A percentile compares a stretch with the other conserved stretches of the same genome.
Conservation (phyloP, 2,329 filamentous ascomycete species). For the Claviceps spartinae region DNA sequence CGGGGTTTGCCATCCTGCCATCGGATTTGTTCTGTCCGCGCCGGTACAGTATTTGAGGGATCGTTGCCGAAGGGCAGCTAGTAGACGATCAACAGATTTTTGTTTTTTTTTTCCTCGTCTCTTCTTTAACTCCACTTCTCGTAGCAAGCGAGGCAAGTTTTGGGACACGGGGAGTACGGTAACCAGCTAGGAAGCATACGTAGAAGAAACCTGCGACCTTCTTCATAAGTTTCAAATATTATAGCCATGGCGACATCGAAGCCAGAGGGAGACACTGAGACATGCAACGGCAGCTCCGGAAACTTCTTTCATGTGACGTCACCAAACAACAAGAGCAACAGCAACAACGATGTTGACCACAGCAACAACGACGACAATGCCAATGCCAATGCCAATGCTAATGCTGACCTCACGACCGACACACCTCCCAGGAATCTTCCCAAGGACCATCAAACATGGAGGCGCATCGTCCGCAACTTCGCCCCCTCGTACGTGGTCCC, state of each 20-base stretch:
- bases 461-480: slow-evolving; percentile 36
- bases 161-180: no score
- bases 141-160: no score
- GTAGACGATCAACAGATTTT: no score
- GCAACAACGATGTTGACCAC: not conserved
- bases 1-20: no score
- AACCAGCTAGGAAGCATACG: no score
- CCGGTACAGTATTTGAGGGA: no score
- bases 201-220: no score
- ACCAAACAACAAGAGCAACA: not conserved
- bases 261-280: not conserved
- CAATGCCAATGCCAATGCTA: no score
- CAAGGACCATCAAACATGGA: slow-evolving; percentile 24
- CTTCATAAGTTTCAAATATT: not conserved
- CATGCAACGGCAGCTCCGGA: not conserved
- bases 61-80: no score
- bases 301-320: not conserved
- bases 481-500: slow-evolving; percentile 34
- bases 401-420: not conserved
- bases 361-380: not conserved
- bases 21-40: no score
- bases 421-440: slow-evolving; percentile 15
- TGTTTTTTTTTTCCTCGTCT: no score
- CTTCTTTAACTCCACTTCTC: no score
- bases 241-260: not conserved